Evolutionary conservation across 495 filamentous ascomycete species (phyloP).

Genomic region (Xylaria sp.): DNA sequence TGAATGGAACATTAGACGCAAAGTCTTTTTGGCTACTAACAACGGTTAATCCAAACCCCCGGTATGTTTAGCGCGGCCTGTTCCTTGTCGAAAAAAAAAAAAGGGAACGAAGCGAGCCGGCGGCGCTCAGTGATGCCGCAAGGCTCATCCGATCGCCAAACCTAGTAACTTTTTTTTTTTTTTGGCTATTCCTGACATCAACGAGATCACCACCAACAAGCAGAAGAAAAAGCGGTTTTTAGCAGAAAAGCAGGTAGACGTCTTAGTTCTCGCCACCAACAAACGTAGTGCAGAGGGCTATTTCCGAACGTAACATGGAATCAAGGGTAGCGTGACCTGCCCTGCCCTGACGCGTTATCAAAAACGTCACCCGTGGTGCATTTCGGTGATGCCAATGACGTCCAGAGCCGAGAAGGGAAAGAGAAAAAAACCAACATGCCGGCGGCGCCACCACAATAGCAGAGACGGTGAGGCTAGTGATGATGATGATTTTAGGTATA

Average conservation of each 20-base stretch:
- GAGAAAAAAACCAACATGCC: neutral
- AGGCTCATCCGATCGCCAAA: neutral
- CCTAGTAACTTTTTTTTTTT: no score
- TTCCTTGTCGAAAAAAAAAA: neutral
- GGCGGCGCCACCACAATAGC: neutral
- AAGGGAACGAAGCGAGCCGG: neutral
- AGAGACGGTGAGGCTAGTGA: neutral
- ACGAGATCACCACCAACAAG: neutral
- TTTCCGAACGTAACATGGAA: neutral
- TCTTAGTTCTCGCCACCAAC: conserved; percentile 8
- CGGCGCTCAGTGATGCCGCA: neutral
- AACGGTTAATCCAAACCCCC: neutral
- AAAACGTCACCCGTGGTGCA: conserved; percentile 5
- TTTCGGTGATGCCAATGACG: neutral
- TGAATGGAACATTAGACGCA: conserved; percentile 15
- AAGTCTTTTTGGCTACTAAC: conserved; percentile 18
- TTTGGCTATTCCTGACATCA: neutral
- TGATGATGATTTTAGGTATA: neutral
- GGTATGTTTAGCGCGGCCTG: conserved; percentile 14
- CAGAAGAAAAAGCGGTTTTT: neutral
- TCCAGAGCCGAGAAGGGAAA: neutral
- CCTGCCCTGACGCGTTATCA: neutral
- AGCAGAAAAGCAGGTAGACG: neutral
- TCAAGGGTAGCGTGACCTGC: neutral
- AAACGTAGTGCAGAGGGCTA: conserved; percentile 2